Evolutionary conservation across 805 yeast species (phyloP).

Genomic region (Ogataea paraovalis): DNA sequence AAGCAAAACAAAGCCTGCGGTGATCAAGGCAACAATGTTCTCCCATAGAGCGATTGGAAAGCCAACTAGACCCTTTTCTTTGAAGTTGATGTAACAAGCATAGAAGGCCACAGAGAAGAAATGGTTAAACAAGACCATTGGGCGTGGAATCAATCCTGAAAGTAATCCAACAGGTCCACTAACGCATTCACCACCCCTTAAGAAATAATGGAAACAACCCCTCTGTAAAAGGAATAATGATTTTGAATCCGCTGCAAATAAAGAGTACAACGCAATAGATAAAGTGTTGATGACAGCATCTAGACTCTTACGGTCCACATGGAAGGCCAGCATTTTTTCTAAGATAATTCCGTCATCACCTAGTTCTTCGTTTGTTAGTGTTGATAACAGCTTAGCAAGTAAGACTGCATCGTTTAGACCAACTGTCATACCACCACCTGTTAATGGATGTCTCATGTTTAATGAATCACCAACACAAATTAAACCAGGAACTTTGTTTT

Average conservation of each 20-base stretch:
- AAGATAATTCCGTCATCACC: constrained; percentile 53
- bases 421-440: constrained; percentile 99
- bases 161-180: constrained; percentile 77
- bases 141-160: constrained; percentile 76
- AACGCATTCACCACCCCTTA: constrained; percentile 77
- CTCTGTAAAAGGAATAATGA: constrained; percentile 66
- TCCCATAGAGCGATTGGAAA: constrained; percentile 71
- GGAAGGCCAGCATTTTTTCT: constrained; percentile 62
- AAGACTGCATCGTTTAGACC: constrained; percentile 82
- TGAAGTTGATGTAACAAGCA: constrained; percentile 66
- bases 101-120: constrained; percentile 90
- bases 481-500: constrained; percentile 69
- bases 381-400: constrained; percentile 58
- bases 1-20: constrained; percentile 75
- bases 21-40: constrained; percentile 59
- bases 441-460: constrained; percentile 96
- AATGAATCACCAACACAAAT: constrained; percentile 88
- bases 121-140: constrained; percentile 72
- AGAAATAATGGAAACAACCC: constrained; percentile 88
- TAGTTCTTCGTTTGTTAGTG: constrained; percentile 50
- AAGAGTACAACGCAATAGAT: constrained; percentile 82
- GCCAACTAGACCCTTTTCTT: constrained; percentile 57
- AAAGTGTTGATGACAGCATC: constrained; percentile 86
- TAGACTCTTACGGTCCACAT: constrained; percentile 68
- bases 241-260: constrained; percentile 81